Evolutionary conservation across 2,329 filamentous ascomycete genomes (phyloP), one percentile per base, ranked within the genome.

Genomic region (Alternaria panax): DNA sequence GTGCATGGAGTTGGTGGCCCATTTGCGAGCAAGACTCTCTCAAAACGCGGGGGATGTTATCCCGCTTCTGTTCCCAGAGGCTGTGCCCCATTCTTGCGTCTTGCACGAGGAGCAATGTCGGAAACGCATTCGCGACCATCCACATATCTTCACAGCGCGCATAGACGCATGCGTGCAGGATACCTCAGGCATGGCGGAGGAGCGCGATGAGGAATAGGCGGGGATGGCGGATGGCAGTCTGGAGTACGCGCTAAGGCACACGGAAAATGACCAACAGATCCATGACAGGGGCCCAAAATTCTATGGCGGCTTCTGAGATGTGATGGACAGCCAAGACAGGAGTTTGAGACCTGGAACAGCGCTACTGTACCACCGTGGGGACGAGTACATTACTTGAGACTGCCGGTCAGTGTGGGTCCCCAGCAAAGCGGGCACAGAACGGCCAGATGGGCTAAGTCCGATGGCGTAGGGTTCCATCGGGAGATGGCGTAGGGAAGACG

Each of bases 381-480:
- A 54, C 34, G 51, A 60, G 63, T 59, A 64, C 48, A 59, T 54
- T 61, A 63, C 27, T 34, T 54, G 51, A 59, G 52, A 55, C 24
- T 28, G 51, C 46, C 46, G 56, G 50, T 51, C 56, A 59, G 48
- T 55, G 59, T 62, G 41, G 57, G 41, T 27, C 48, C 18, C 5
- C 28, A 25, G 38, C 28, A 45, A 30, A 45, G 48, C 16, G 38
- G 41, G 28, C 54, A 38, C 30, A 36, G 45, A 48, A 48, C 30
- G 43, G 40, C 41, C 18, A 28, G 11, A 43, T 24, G 32, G 14
- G 34, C 34, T 24, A n/a, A 28, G 27, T 28, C 50, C 28, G 34
- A 46, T 47, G 24, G 45, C n/a, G 40, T 25, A n/a, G 5, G n/a
- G 34, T 36, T 32, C 24, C 24, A 46, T 20, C 24, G 25, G 46